phyloP scores from a whole-genome alignment of 495 filamentous ascomycete genomes.

The Annulohypoxylon moriforme region DNA sequence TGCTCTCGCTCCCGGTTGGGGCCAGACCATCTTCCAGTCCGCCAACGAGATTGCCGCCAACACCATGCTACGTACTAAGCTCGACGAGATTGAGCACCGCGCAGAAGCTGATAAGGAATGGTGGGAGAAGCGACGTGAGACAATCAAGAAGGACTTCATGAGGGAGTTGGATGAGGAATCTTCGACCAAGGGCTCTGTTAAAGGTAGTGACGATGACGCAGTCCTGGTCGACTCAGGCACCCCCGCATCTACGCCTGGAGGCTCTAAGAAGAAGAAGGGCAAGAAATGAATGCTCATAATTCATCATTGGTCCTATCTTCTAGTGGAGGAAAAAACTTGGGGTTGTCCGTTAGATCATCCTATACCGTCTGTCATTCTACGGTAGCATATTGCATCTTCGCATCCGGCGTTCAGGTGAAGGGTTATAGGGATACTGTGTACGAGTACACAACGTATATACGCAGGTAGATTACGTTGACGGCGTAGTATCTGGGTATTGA shows the following conservation, averaged over 20 bases:
- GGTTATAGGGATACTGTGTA: conserved; percentile 28
- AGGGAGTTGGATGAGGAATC: conserved; percentile 78
- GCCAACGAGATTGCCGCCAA: conserved; percentile 87
- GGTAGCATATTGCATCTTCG: conserved; percentile 33
- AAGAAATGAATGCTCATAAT: conserved; percentile 69
- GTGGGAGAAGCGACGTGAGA: conserved; percentile 85
- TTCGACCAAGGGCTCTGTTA: conserved; percentile 43
- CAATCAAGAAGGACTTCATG: conserved; percentile 81
- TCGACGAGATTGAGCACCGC: conserved; percentile 81
- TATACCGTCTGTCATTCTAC: conserved; percentile 18
- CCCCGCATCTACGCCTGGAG: conserved; percentile 61
- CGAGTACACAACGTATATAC: conserved; percentile 18
- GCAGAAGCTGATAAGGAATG: conserved; percentile 79
- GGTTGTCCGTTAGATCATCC: conserved; percentile 7
- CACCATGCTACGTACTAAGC: conserved; percentile 73
- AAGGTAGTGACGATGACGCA: conserved; percentile 81
- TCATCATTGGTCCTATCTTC: neutral
- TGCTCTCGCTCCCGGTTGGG: conserved; percentile 86
- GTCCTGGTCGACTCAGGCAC: conserved; percentile 83
- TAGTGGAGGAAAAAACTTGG: neutral
- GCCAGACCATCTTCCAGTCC: conserved; percentile 93
- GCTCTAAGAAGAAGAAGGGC: conserved; percentile 78
- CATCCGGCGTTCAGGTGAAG: conserved; percentile 41
- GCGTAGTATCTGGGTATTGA: conserved; percentile 14
- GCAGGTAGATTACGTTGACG: conserved; percentile 21